Evolutionary conservation across 306 rosid species (phyloP), one percentile per base, ranked within the genome.

Genomic region (Medicago lupulina): DNA sequence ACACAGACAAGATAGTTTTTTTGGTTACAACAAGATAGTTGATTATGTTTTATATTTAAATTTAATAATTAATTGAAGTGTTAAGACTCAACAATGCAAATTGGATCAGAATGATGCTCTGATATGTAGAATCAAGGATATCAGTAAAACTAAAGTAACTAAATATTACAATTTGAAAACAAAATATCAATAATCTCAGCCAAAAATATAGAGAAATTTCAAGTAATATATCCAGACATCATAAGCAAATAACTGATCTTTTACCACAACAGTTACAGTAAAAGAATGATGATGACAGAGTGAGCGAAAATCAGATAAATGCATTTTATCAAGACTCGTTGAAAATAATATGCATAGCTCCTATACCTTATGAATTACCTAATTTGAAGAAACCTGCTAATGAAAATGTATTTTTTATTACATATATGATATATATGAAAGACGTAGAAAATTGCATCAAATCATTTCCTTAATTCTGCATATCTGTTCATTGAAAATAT

Each of bases 231-330:
- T 67, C 63, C 49, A 67, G 50, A 50, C 21, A 62, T 10, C 21
- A 41, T 34, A 65, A 68, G 25, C 74, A 63, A 43, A 66, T 50
- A 70, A 49, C 17, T 58, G 10, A 49, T 28, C 62, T 28, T 51
- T 49, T 25, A 57, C 8, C 81, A 67, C 17, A 74, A 21, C 46
- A 7, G 15, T 19, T 50, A 59, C 39, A 0, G 36, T 17, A 72
- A 49, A 36, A 71, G 13, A 53, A 60, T 12, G 46, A 55, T 10
- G 4, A 44, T n/a, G 3, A n/a, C 73, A 75, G 0, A 39, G 53
- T 78, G 46, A 50, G 40, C 23, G 31, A 28, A 74, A 67, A 74
- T 38, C 46, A 74, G 39, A 63, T 76, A 74, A 76, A 74, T 28
- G 19, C 63, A 65, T 69, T n/a, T 34, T 18, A 47, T 68, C 62